These are phyloP conservation scores for Aphanocladium album DNA, from an alignment of 2,329 filamentous ascomycete species.

Conservation along the genomic window DNA sequence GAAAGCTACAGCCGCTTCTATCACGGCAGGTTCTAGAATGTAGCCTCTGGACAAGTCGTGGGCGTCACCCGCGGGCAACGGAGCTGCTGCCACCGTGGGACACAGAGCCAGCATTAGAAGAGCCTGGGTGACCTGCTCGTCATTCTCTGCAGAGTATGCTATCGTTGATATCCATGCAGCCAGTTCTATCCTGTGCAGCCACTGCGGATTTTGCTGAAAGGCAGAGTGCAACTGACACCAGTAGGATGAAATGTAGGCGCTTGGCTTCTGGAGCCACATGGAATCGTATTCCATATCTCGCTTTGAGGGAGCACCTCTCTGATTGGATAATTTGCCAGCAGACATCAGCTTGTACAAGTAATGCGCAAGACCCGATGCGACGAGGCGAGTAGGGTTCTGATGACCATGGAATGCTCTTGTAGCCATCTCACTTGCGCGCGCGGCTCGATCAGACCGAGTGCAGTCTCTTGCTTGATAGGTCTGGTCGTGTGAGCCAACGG, in stretches of 20 bases:
- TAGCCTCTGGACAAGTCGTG: conserved; percentile 8
- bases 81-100: background rate
- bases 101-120: conserved; percentile 14
- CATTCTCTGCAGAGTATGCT: conserved; percentile 12
- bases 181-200: conserved; percentile 17
- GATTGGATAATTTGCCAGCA: background rate
- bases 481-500: background rate
- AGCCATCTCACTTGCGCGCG: background rate
- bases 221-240: conserved; percentile 19
- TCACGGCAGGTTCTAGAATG: background rate
- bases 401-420: background rate
- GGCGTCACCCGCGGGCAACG: background rate
- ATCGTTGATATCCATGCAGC: conserved; percentile 18
- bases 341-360: conserved; percentile 3
- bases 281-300: conserved; percentile 16
- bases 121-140: conserved; percentile 15
- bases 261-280: conserved; percentile 13
- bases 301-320: background rate
- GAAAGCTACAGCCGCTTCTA: background rate
- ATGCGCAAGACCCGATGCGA: background rate
- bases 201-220: conserved; percentile 11
- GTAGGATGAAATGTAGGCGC: background rate
- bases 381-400: background rate
- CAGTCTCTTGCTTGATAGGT: conserved; percentile 19
- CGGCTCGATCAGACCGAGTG: background rate